Evolutionary conservation across 1,284 basidiomycete species (phyloP).

Genomic region (Rhodotorula sp.): DNA sequence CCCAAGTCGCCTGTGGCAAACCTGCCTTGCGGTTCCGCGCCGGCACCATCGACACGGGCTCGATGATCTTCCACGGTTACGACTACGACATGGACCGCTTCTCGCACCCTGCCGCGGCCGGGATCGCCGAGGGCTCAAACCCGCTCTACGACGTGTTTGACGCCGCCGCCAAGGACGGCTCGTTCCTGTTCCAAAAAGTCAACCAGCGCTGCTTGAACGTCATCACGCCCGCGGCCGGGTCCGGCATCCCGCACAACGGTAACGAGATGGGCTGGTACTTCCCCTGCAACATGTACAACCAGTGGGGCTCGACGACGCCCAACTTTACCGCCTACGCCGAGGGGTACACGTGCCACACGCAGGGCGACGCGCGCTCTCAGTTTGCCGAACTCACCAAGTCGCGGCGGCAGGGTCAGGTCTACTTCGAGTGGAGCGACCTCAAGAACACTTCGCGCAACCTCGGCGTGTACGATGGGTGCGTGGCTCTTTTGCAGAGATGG

Average conservation of each 20-base stretch:
- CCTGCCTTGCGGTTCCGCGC: constrained; percentile 77
- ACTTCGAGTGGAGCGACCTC: constrained; percentile 88
- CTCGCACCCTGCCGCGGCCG: constrained; percentile 68
- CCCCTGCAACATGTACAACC: constrained; percentile 85
- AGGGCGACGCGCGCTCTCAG: constrained; percentile 57
- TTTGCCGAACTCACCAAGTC: constrained; percentile 56
- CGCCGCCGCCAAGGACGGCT: constrained; percentile 80
- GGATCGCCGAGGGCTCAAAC: constrained; percentile 71
- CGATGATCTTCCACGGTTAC: constrained; percentile 89
- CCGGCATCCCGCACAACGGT: constrained; percentile 64
- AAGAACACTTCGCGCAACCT: constrained; percentile 69
- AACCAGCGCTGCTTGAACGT: constrained; percentile 76
- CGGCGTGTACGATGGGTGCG: constrained; percentile 86
- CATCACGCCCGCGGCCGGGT: constrained; percentile 69
- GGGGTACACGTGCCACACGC: constrained; percentile 69
- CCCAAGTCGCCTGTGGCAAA: constrained; percentile 84
- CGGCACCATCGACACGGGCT: constrained; percentile 72
- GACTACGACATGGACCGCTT: constrained; percentile 88
- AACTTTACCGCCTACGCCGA: constrained; percentile 70
- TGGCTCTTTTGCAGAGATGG: constrained; percentile 18
- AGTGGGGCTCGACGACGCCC: constrained; percentile 63
- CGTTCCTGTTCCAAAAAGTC: constrained; percentile 90
- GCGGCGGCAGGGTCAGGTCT: constrained; percentile 74
- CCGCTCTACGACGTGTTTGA: constrained; percentile 79
- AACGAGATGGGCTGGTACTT: constrained; percentile 73